A percentile compares a stretch with the other conserved stretches of the same genome.
phyloP scores from a whole-genome alignment of 2,329 filamentous ascomycete species.

The Sarocladiaceae sp. region DNA sequence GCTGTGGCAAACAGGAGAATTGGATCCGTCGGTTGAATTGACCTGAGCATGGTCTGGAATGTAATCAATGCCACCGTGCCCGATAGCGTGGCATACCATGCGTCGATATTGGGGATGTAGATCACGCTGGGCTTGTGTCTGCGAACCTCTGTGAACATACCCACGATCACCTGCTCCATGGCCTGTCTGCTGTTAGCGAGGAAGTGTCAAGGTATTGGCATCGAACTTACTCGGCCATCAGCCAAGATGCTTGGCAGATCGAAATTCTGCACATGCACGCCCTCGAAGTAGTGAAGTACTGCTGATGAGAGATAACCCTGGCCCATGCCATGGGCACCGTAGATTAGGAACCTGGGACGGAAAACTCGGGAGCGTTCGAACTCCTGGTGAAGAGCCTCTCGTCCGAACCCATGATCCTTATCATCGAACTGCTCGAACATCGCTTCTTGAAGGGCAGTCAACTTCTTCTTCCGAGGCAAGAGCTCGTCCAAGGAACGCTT shows the following conservation, averaged over 20 bases:
- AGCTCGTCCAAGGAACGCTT: constrained; percentile 64
- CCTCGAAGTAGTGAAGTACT: constrained; percentile 84
- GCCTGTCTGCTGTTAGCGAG: constrained; percentile 39
- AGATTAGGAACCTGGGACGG: constrained; percentile 77
- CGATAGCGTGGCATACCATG: constrained; percentile 67
- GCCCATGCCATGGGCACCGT: constrained; percentile 83
- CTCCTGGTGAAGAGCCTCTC: constrained; percentile 67
- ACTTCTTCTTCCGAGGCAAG: constrained; percentile 77
- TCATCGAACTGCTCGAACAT: constrained; percentile 84
- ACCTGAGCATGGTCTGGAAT: constrained; percentile 74
- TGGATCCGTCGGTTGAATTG: constrained; percentile 83
- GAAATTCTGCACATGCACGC: constrained; percentile 89
- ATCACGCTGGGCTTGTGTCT: constrained; percentile 94
- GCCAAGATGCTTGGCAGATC: constrained; percentile 82
- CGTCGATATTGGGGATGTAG: constrained; percentile 83
- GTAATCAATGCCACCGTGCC: constrained; percentile 67
- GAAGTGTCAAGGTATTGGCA: not conserved
- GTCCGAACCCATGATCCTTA: constrained; percentile 73
- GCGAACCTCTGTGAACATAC: constrained; percentile 86
- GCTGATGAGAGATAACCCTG: constrained; percentile 84
- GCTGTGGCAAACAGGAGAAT: constrained; percentile 82
- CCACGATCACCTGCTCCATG: constrained; percentile 81
- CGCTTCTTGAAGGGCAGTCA: constrained; percentile 87
- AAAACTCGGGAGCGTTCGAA: constrained; percentile 88
- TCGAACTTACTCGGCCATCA: constrained; percentile 62